Base-by-base conservation (phyloP, 2,329 filamentous ascomycete species). In the Fusarium ramigenum region DNA sequence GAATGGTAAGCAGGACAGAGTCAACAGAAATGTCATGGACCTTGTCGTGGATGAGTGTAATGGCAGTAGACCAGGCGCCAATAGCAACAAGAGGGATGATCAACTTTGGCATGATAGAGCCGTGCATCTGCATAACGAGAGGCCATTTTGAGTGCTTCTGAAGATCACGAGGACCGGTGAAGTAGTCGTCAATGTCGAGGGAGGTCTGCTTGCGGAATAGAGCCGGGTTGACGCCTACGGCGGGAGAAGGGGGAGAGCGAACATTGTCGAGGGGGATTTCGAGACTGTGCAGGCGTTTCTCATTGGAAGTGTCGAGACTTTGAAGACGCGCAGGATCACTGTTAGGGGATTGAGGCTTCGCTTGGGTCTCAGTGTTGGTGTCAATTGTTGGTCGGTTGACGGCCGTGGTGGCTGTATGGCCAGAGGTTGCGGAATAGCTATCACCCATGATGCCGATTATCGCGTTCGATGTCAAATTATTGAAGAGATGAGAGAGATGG, bases 61-160 rank as follows among this genome's bases (percentile, higher is more conserved):
- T 90, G 40, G 87, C 80, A 3, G 91, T 91, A 2, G 92, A 85
- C 93, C 93, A 95, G 19, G 76, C 77, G 19, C 85, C 88, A 37
- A 94, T 85, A 66, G 92, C 86, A 16, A 87, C 14, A 25, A 95
- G 80, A 0, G 93, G 93, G 11, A 95, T 79, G 43, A 95, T 89
- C 87, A 95, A 89, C 78, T 93, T 91, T 18, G 93, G 93, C 64
- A 92, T 80, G 69, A 95, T 90, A 70, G 90, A 93, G 75, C 93
- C 93, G 80, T 94, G 92, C 83, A 95, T 87, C 66, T 92, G 91
- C 80, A 95, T 83, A 79, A 94, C 92, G 71, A 90, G 88, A 23
- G 93, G 93, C 87, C 92, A 91, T 85, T 93, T 94, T 25, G 92
- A 94, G 81, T 95, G 92, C 77, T 89, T 89, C 65, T 90, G 86